Conservation (phyloP, 768 basidiomycete species). For the Wakefieldia striispora region DNA sequence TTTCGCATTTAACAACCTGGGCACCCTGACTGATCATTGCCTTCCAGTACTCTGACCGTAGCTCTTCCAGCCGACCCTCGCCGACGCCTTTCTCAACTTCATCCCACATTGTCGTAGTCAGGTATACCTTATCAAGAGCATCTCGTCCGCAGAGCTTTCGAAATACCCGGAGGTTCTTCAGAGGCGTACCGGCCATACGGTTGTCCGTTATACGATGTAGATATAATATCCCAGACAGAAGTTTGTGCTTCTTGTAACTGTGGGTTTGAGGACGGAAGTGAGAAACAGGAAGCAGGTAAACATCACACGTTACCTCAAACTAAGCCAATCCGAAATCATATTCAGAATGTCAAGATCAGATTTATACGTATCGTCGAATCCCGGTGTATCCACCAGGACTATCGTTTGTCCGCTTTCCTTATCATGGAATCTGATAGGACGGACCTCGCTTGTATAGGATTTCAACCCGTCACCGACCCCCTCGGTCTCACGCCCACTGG, state of each 20-base stretch:
- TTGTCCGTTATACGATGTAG: slow-evolving; percentile 41
- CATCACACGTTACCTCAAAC: background rate
- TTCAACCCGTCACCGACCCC: slow-evolving; percentile 7
- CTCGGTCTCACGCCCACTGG: background rate
- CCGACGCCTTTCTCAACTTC: slow-evolving; percentile 22
- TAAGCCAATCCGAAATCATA: background rate
- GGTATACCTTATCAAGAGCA: slow-evolving; percentile 27
- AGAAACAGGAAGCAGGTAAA: too few species aligned
- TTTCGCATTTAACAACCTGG: slow-evolving; percentile 4
- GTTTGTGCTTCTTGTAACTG: slow-evolving; percentile 9
- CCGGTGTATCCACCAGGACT: slow-evolving; percentile 26
- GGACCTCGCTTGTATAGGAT: slow-evolving; percentile 10
- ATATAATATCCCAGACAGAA: slow-evolving; percentile 37
- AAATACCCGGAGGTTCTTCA: slow-evolving; percentile 36
- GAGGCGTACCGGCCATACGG: slow-evolving; percentile 32
- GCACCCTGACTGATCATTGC: slow-evolving; percentile 11
- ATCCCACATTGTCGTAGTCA: slow-evolving; percentile 42
- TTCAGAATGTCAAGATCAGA: slow-evolving; percentile 14
- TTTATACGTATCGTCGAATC: slow-evolving; percentile 20
- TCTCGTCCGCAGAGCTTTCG: slow-evolving; percentile 25
- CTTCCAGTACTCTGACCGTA: slow-evolving; percentile 6
- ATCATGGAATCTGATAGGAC: slow-evolving; percentile 3
- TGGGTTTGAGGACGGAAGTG: too few species aligned
- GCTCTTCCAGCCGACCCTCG: slow-evolving; percentile 10
- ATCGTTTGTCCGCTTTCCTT: background rate